phyloP scores from a whole-genome alignment of 345 rosid species.

The Chamaenerion angustifolium region DNA sequence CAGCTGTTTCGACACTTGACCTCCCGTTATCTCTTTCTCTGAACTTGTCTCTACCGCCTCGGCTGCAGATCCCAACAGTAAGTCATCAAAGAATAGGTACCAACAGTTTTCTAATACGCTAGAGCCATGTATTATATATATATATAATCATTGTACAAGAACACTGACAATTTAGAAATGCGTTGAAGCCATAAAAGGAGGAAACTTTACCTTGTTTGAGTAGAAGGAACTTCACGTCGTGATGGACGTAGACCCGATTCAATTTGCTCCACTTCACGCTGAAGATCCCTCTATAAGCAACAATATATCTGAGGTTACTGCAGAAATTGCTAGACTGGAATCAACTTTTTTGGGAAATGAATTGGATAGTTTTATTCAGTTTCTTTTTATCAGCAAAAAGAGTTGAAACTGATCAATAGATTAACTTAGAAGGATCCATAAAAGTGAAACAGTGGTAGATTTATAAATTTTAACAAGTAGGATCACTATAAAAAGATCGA shows the following conservation, averaged over 20 bases:
- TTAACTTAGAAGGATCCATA: too few species aligned
- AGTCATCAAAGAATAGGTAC: not conserved
- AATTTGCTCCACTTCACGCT: conserved; percentile 71
- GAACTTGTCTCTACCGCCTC: conserved; percentile 47
- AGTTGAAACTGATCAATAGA: too few species aligned
- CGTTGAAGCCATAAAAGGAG: not conserved
- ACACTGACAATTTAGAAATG: not conserved
- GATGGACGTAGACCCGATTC: conserved; percentile 60
- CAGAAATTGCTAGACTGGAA: too few species aligned
- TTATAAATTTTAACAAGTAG: too few species aligned
- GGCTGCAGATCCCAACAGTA: conserved; percentile 17
- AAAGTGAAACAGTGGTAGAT: too few species aligned
- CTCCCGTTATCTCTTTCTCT: conserved; percentile 75
- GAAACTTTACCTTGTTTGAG: conserved; percentile 37
- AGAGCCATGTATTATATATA: too few species aligned
- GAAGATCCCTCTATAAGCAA: conserved; percentile 58
- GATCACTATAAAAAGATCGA: too few species aligned
- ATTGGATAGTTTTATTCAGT: too few species aligned
- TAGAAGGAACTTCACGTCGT: conserved; percentile 49
- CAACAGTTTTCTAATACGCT: too few species aligned
- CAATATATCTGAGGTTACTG: too few species aligned
- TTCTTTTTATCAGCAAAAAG: too few species aligned
- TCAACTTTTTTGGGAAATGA: too few species aligned
- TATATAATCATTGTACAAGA: not conserved
- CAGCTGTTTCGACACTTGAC: conserved; percentile 32